Base-by-base conservation (phyloP, 805 yeast species). In the Kuraishia molischiana region DNA sequence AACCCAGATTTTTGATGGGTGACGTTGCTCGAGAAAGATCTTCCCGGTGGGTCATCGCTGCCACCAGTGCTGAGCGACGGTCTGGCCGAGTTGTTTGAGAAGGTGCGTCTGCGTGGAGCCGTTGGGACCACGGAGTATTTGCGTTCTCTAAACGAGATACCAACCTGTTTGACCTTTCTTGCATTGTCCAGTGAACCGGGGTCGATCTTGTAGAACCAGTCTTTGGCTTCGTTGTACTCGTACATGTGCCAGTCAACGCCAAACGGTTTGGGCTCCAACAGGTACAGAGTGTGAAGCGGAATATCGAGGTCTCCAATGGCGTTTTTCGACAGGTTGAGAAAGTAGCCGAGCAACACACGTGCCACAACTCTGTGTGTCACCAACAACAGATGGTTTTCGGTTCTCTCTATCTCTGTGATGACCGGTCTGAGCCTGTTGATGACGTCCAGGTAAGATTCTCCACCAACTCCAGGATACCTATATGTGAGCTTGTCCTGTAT, bases 401-500 rank as follows among this genome's bases (percentile, higher is more conserved):
- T 85, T 45, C 98, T 68, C 56, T 90, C 98, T 35, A 92, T 74
- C 56, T 90, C 98, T 10, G 86, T 86, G 44, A 90, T 90, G 15
- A 90, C 74, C 1, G 97, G 95, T 42, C 95, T 69, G 40, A 90
- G 67, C 44, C 98, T 69, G 46, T 87, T 85, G 51, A 92, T 81
- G 10, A 92, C 98, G 59, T 90, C 97, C 47, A 90, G 62, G 49
- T 90, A 90, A 0, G 95, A 84, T 58, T 90, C 98, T 14, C 98
- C 98, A 5, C 97, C 97, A 36, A 86, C 84, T 3, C 98, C 98
- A 1, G 97, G 98, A 53, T 90, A 90, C 42, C 98, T 67, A 58
- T 90, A 90, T 14, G 80, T 67, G 48, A 90, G 67, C 58, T 90
- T 90, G 58, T 86, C 82, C 31, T 69, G 65, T 47, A 85, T 60